Percentiles rank a stretch among this genome's conserved stretches.
Evolutionary conservation across 83 land plant species (phyloP).

Genomic region (Larix sibirica): DNA sequence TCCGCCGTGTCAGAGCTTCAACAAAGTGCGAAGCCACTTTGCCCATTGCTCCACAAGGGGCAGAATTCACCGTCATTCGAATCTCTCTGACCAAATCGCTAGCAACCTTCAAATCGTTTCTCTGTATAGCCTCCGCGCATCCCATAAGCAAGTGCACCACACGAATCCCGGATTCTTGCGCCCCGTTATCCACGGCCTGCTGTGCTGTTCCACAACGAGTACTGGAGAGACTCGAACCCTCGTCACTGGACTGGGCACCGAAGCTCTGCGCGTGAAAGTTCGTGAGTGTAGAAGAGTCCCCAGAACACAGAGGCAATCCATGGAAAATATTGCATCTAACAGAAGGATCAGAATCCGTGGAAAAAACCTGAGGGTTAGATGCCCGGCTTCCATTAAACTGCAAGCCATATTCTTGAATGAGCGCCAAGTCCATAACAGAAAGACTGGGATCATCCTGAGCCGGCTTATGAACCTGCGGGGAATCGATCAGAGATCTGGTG

Average conservation of each 20-base stretch:
- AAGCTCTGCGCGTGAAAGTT: too few relatives aligned
- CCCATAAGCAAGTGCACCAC: constrained; percentile 65
- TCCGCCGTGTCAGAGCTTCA: constrained; percentile 42
- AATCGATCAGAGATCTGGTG: background rate
- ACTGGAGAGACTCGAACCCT: constrained; percentile 7
- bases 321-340: too few relatives aligned
- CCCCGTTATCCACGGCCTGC: constrained; percentile 4
- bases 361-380: background rate
- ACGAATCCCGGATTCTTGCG: constrained; percentile 53
- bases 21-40: constrained; percentile 43
- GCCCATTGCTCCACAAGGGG: constrained; percentile 40
- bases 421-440: background rate
- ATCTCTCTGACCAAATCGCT: constrained; percentile 44
- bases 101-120: constrained; percentile 41
- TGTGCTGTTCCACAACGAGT: background rate
- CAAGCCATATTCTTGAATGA: background rate
- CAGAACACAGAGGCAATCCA: too few relatives aligned
- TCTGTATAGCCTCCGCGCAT: constrained; percentile 71
- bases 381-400: background rate
- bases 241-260: background rate
- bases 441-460: background rate
- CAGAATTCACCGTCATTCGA: constrained; percentile 33
- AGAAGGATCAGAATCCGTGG: background rate
- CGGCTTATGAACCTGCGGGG: background rate
- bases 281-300: too few relatives aligned